Percentiles rank a stretch among this genome's conserved stretches.
Evolutionary conservation across 495 filamentous ascomycete species (phyloP).

Genomic region (Penicillium arizonense): DNA sequence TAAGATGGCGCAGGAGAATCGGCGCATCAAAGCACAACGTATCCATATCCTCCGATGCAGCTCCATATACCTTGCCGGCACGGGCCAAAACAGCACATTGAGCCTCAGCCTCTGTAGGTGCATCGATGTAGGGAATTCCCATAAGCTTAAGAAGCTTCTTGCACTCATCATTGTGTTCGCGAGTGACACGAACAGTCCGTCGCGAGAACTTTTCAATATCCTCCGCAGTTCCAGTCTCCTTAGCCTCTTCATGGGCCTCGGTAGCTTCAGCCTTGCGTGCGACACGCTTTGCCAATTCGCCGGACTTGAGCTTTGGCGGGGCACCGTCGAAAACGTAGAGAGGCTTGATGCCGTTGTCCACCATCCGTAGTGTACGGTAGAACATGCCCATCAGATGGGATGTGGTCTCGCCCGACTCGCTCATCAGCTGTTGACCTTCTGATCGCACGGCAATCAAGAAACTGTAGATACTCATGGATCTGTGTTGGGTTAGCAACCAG

Average conservation of each 20-base stretch:
- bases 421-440: constrained; percentile 92
- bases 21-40: constrained; percentile 94
- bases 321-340: constrained; percentile 97
- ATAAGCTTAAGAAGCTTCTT: constrained; percentile 87
- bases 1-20: constrained; percentile 87
- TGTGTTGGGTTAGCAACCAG: constrained; percentile 36
- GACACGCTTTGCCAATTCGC: constrained; percentile 90
- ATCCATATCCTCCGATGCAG: constrained; percentile 98
- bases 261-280: constrained; percentile 86
- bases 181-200: constrained; percentile 89
- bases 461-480: constrained; percentile 98
- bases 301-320: constrained; percentile 94
- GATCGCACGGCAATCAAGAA: constrained; percentile 97
- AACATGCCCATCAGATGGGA: constrained; percentile 99
- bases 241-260: constrained; percentile 88
- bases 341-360: constrained; percentile 98
- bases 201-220: constrained; percentile 98
- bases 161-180: constrained; percentile 94
- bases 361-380: constrained; percentile 95
- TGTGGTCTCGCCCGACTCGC: constrained; percentile 90
- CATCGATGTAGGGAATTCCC: constrained; percentile 93
- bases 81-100: constrained; percentile 90
- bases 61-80: constrained; percentile 94
- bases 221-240: constrained; percentile 94
- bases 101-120: constrained; percentile 95